Evolutionary conservation across 768 basidiomycete genomes (phyloP).

Genomic region (Rickenella mellea): DNA sequence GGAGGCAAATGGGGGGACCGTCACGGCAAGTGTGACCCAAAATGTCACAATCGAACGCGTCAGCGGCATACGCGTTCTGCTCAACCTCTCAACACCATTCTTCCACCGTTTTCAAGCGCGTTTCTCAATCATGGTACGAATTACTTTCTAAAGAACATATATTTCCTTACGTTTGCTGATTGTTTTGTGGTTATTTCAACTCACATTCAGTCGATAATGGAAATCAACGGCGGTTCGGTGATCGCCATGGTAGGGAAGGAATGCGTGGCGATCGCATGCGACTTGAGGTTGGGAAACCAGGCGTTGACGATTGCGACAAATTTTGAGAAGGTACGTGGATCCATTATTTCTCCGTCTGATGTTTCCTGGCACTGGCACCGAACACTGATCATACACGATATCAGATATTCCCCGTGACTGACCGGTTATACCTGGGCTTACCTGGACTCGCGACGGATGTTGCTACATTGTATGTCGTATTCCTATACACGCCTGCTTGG

Average conservation of each 20-base stretch:
- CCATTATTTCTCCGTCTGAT: background rate
- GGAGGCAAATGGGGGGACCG: no score
- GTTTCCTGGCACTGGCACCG: conserved; percentile 10
- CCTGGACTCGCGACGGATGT: conserved; percentile 93
- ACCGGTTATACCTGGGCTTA: conserved; percentile 85
- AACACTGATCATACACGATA: no score
- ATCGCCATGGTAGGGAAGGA: conserved; percentile 99
- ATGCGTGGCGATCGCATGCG: conserved; percentile 97
- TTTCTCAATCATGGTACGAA: no score
- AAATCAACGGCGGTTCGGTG: conserved; percentile 95
- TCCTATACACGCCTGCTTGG: conserved; percentile 3
- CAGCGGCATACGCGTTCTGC: no score
- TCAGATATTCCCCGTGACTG: conserved; percentile 95
- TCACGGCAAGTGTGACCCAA: no score
- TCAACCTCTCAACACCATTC: no score
- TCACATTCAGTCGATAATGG: conserved; percentile 90
- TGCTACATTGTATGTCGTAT: conserved; percentile 62
- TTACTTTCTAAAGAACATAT: no score
- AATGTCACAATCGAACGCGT: no score
- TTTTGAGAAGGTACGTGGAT: conserved; percentile 78
- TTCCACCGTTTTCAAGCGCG: no score
- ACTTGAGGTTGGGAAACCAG: conserved; percentile 84
- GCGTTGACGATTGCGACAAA: conserved; percentile 80
- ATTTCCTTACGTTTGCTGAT: no score
- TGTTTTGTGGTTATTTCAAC: background rate